A percentile compares a stretch with the other conserved stretches of the same genome.
Evolutionary conservation across 78 protist species (phyloP).

Genomic region (Chrysochromulina tobinii): DNA sequence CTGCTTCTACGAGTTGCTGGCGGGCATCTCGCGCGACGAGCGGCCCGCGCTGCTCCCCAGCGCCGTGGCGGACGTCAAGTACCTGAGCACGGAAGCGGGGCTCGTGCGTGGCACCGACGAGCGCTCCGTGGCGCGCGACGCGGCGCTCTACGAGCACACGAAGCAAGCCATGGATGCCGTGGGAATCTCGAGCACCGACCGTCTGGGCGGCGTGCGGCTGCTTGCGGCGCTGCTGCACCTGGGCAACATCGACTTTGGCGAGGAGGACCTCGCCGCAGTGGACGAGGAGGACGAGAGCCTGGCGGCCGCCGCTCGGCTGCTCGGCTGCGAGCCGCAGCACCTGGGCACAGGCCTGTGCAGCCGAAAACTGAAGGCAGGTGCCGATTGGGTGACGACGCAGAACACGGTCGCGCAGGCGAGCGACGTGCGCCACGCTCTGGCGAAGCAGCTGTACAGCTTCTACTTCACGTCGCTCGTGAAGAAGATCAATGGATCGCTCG

Average conservation of each 20-base stretch:
- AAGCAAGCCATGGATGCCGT: background rate
- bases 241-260: slow-evolving; percentile 77
- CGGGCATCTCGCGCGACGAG: background rate
- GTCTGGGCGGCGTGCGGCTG: too few species aligned
- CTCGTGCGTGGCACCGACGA: background rate
- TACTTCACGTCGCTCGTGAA: slow-evolving; percentile 76
- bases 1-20: slow-evolving; percentile 73
- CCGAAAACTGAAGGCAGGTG: background rate
- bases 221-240: slow-evolving; percentile 70
- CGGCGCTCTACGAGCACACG: background rate
- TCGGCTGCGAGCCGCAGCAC: background rate
- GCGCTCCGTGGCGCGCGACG: background rate
- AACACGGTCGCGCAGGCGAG: slow-evolving; percentile 59
- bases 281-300: background rate
- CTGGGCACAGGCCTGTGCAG: background rate
- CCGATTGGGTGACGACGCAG: background rate
- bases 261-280: background rate
- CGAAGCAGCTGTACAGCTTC: slow-evolving; percentile 75
- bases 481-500: slow-evolving; percentile 48
- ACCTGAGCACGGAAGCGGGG: background rate
- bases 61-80: background rate
- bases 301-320: background rate
- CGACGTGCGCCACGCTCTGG: slow-evolving; percentile 71
- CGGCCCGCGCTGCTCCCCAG: background rate
- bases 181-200: too few species aligned